These are phyloP conservation scores for Capronia epimyces DNA, from an alignment of 2,329 filamentous ascomycete genomes.

Conservation along the genomic window DNA sequence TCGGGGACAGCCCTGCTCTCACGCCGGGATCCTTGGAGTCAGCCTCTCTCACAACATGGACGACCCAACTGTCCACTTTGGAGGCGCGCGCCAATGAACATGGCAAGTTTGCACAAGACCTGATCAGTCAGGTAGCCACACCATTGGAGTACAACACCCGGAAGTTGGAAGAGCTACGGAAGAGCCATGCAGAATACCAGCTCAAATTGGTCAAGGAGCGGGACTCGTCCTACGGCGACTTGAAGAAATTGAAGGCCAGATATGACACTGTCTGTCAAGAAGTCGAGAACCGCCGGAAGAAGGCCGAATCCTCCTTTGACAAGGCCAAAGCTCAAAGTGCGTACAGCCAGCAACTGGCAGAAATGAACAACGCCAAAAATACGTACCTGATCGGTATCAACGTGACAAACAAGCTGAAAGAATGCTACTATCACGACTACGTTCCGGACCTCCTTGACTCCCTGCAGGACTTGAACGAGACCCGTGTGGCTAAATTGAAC, in stretches of 20 bases:
- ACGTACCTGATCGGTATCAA: conserved; percentile 96
- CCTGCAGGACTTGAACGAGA: conserved; percentile 88
- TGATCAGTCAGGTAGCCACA: conserved; percentile 76
- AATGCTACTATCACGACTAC: conserved; percentile 95
- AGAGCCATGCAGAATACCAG: conserved; percentile 83
- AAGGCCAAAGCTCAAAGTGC: conserved; percentile 85
- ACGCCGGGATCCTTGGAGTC: conserved; percentile 95
- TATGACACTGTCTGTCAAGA: conserved; percentile 93
- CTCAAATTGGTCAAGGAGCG: conserved; percentile 83
- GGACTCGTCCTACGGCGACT: conserved; percentile 73
- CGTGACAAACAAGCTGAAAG: conserved; percentile 95
- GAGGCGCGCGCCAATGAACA: conserved; percentile 85
- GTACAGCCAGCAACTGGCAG: conserved; percentile 84
- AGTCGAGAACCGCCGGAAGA: conserved; percentile 89
- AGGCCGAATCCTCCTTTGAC: conserved; percentile 88
- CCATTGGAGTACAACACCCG: conserved; percentile 69
- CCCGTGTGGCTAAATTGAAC: conserved; percentile 77
- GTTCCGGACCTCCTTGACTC: conserved; percentile 86
- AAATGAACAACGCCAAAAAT: conserved; percentile 98
- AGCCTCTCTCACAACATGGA: conserved; percentile 95
- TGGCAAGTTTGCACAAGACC: conserved; percentile 72
- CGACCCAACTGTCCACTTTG: conserved; percentile 82
- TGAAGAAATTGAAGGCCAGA: conserved; percentile 86
- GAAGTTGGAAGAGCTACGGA: conserved; percentile 86
- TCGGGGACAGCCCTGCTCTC: conserved; percentile 86